Evolutionary conservation across 2,329 filamentous ascomycete species (phyloP), one percentile per base, ranked within the genome.

Genomic region (Aspergillus luchuensis): DNA sequence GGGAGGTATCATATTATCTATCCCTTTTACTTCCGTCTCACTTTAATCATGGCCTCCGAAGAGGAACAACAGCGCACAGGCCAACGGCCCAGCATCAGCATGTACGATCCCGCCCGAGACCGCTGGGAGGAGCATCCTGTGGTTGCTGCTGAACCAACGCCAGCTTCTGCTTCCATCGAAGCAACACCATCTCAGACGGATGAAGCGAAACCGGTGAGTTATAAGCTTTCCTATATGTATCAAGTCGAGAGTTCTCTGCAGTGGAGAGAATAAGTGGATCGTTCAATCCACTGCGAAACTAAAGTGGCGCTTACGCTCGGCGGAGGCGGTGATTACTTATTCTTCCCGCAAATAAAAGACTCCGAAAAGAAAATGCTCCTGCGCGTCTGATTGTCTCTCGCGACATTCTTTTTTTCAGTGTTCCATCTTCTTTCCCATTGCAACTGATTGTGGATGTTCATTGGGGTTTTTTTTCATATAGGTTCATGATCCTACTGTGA

Each of bases 71-170:
- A 48, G 39, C 47, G 51, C 36, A 56, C 41, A 21, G 56, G 58
- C 25, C 55, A 52, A 30, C 57, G 58, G 50, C 58, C 54, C 53
- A 56, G 53, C 39, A 56, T 56, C 53, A 62, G 53, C 25, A 69
- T 66, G 66, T 69, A 68, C 47, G 66, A 68, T 66, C 64, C 65
- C 47, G 67, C 67, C 57, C 67, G 67, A 61, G 67, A 69, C 62
- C 59, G 48, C 41, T 69, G 67, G 67, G 67, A 64, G 49, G 62
- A 57, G 39, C 53, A 55, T 48, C 41, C 57, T 19, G 48, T 57
- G 11, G 58, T 30, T 19, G 52, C 33, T 21, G 59, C 25, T 39
- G 41, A 45, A 57, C 45, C 25, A 11, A 11, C 11, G 33, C 23
- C 21, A 10, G 33, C 8, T 23, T 54, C 30, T 19, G 25, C 48